Evolutionary conservation across 2,329 filamentous ascomycete species (phyloP).

Genomic region (Pezicula rhizophila): DNA sequence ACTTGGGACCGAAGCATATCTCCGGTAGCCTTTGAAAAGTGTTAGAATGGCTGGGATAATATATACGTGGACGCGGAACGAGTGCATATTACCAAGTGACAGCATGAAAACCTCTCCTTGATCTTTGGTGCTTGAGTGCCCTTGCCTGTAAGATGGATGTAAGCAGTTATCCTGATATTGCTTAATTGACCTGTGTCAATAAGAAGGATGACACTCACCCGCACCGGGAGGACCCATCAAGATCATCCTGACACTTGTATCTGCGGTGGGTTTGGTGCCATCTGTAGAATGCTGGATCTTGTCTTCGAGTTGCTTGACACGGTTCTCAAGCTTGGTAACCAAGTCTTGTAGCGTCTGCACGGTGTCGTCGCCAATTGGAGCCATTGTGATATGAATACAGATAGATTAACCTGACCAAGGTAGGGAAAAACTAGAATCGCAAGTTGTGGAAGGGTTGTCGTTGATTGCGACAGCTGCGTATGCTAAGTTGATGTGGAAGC

Average conservation of each 20-base stretch:
- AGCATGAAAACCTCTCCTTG: slow-evolving; percentile 96
- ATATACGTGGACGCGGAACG: background rate
- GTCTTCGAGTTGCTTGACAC: slow-evolving; percentile 79
- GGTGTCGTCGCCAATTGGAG: slow-evolving; percentile 73
- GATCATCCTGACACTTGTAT: slow-evolving; percentile 84
- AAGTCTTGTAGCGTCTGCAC: slow-evolving; percentile 80
- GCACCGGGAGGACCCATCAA: slow-evolving; percentile 96
- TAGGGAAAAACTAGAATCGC: slow-evolving; percentile 6
- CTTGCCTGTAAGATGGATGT: slow-evolving; percentile 62
- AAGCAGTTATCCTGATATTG: slow-evolving; percentile 14
- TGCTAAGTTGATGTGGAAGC: slow-evolving; percentile 10
- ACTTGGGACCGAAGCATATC: slow-evolving; percentile 99
- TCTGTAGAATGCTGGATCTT: slow-evolving; percentile 52
- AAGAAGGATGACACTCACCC: slow-evolving; percentile 53
- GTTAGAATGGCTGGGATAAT: slow-evolving; percentile 11
- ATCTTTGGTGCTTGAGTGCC: slow-evolving; percentile 97
- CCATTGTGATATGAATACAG: slow-evolving; percentile 56
- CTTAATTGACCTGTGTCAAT: slow-evolving; percentile 1
- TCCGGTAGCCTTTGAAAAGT: slow-evolving; percentile 70
- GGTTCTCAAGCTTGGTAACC: slow-evolving; percentile 75
- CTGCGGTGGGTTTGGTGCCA: slow-evolving; percentile 43
- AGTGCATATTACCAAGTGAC: slow-evolving; percentile 71
- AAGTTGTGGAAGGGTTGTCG: slow-evolving; percentile 4
- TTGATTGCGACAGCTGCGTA: slow-evolving; percentile 13
- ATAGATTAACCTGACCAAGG: slow-evolving; percentile 22